Evolutionary conservation across 73 alveolate genomes (phyloP), one percentile per base, ranked within the genome.

Genomic region (Tetrahymena elliotti): DNA sequence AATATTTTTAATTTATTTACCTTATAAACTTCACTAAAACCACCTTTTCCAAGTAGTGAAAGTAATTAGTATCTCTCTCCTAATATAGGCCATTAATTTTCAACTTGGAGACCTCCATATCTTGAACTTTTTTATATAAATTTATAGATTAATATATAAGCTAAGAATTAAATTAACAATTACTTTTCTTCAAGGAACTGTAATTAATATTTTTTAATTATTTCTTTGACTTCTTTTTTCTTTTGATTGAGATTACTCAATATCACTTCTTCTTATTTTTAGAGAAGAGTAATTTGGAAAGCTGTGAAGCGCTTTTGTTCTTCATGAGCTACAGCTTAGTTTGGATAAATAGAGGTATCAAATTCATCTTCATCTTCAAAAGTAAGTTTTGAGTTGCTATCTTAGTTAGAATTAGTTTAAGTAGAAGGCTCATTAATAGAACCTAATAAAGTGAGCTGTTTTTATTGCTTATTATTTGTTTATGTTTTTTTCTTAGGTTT

Each of bases 1-100:
- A 10, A 68, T 24, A 84, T 35, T 36, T 52, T 18, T 20, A 38
- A 84, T 36, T 94, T 68, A 31, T 47, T 47, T 83, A 95, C 98
- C 83, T 97, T 97, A 52, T 97, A 97, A 22, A 97, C 98, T 96
- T 97, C 98, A 38, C 97, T 94, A 47, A 96, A 95, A 5, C 97
- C 98, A 20, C 98, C 98, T 40, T 94, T 96, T 24, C 98, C 98
- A 37, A 97, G 93, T 12, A 96, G 36, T 34, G 95, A 36, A 22
- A 96, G 94, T 11, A 97, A 93, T 35, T 95, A 93, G 84, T 97
- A 97, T 94, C 95, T 52, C 10, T 84, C 96, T 1, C 97, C 96
- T n/a, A 97, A 47, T 16, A 97, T 53, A 24, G 97, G 97, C 68
- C 93, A 95, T 3, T 35, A 36, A 16, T 68, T 31, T 68, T 68